phyloP scores from a whole-genome alignment of 2,329 filamentous ascomycete genomes.

The Trichoderma pleuroti region DNA sequence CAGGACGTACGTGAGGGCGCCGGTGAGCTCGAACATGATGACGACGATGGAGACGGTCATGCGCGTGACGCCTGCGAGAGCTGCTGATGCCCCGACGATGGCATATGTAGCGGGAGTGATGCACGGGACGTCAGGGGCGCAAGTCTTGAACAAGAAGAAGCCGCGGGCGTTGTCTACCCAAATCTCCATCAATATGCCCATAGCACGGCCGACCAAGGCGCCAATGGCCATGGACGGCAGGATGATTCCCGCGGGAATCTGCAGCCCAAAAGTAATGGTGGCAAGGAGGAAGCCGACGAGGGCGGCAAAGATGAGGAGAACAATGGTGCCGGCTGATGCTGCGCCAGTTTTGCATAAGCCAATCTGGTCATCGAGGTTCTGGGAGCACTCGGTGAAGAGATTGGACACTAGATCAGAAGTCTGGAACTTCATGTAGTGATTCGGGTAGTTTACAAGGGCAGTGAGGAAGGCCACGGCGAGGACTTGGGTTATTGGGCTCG shows the following conservation, averaged over 20 bases:
- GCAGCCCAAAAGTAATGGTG: conserved; percentile 85
- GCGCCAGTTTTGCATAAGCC: conserved; percentile 86
- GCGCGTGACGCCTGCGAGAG: conserved; percentile 87
- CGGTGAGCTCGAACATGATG: conserved; percentile 98
- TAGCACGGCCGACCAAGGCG: conserved; percentile 80
- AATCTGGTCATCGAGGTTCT: conserved; percentile 78
- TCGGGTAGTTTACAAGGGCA: conserved; percentile 88
- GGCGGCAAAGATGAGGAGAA: conserved; percentile 77
- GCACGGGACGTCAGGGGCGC: conserved; percentile 81
- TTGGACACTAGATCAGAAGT: conserved; percentile 86
- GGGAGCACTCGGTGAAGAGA: conserved; percentile 86
- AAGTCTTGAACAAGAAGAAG: conserved; percentile 75
- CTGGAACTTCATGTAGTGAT: conserved; percentile 93
- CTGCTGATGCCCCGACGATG: conserved; percentile 90
- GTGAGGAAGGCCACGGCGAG: conserved; percentile 74
- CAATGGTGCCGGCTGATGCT: conserved; percentile 76
- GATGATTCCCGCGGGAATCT: conserved; percentile 93
- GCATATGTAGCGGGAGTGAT: conserved; percentile 94
- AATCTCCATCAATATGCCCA: conserved; percentile 86
- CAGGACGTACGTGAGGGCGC: conserved; percentile 90
- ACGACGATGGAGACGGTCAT: conserved; percentile 99
- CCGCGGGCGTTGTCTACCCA: conserved; percentile 74
- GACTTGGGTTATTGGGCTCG: conserved; percentile 76
- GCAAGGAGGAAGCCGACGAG: conserved; percentile 81
- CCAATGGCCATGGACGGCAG: conserved; percentile 95